Evolutionary conservation across 2,329 filamentous ascomycete genomes (phyloP), one percentile per base, ranked within the genome.

Genomic region (Didymosphaeria variabile): DNA sequence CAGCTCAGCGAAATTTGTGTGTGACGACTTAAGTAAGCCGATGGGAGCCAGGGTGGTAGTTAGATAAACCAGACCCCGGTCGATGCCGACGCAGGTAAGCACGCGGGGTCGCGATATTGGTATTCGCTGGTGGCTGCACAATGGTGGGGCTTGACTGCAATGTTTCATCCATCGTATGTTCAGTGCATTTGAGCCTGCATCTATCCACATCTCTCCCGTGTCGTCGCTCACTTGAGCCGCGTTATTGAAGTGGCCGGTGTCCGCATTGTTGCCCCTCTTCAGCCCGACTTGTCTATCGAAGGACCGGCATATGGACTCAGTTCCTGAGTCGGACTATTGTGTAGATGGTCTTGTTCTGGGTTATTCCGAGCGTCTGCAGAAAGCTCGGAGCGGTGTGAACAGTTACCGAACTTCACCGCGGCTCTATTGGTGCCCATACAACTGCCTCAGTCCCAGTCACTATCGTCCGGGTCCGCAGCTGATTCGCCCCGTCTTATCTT

Each of bases 361-460:
- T 6, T n/a, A 4, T n/a, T 34, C 23, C 19, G 42, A 26, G 4
- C 26, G n/a, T 31, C 36, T 42, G 51, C 51, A 54, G 51, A 19
- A 19, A 31, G 32, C 29, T 36, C 31, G 31, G 19, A 38, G 21
- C 12, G 23, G n/a, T 45, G 23, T 38, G 19, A 45, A 9, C 15
- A 29, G 15, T 8, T 47, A 17, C 46, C 29, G 40, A 47, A 46
- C 29, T 32, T 46, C 34, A 32, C 31, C 36, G 26, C 56, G 47
- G 44, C 44, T 19, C 23, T 29, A 21, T 10, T 26, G 23, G n/a
- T 49, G 15, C 23, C 17, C 15, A 19, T 44, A 19, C 19, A 17
- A 51, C 31, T 34, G 59, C 52, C 51, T 83, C 80, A 90, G 68
- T 90, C 87, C 86, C 87, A 89, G 68, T 88, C 86, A 63, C 81